These are phyloP conservation scores for Ceriops decandra DNA, from an alignment of 345 rosid species.

Conservation along the genomic window DNA sequence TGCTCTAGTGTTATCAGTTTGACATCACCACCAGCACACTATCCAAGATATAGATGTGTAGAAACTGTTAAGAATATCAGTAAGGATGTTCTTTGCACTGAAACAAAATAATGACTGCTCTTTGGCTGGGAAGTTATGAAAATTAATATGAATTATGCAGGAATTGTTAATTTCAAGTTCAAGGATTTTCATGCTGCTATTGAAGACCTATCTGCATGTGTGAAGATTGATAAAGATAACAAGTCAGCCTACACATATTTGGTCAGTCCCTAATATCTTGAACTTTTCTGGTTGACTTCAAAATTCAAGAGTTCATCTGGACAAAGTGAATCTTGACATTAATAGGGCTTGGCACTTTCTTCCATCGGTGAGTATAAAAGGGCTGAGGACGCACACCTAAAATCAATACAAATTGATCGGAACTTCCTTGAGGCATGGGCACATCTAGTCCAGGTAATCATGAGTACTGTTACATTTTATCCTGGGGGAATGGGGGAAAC, in stretches of 20 bases:
- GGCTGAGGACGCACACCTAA: slow-evolving; percentile 85
- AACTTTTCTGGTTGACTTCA: slow-evolving; percentile 10
- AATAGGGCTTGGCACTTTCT: slow-evolving; percentile 73
- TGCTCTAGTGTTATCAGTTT: slow-evolving; percentile 2
- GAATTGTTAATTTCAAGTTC: slow-evolving; percentile 86
- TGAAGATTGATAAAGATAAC: slow-evolving; percentile 77
- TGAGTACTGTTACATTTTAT: slow-evolving; percentile 10
- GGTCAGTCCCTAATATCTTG: slow-evolving; percentile 42
- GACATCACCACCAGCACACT: slow-evolving; percentile 1
- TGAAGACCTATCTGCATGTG: slow-evolving; percentile 74
- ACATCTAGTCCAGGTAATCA: slow-evolving; percentile 77
- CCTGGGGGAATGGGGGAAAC: neutral
- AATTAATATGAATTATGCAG: slow-evolving; percentile 45
- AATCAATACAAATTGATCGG: slow-evolving; percentile 75
- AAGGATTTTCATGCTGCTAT: slow-evolving; percentile 88
- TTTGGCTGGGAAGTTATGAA: slow-evolving; percentile 2
- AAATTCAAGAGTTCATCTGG: neutral
- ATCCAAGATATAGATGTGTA: neutral
- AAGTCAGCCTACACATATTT: slow-evolving; percentile 88
- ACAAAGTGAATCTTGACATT: slow-evolving; percentile 22
- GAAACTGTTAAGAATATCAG: neutral
- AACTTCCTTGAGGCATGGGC: slow-evolving; percentile 86
- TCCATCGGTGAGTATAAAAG: slow-evolving; percentile 69
- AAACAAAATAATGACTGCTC: neutral
- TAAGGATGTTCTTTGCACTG: neutral